These are phyloP conservation scores for Polyporus arcularius DNA, from an alignment of 768 basidiomycete species.

Conservation along the genomic window DNA sequence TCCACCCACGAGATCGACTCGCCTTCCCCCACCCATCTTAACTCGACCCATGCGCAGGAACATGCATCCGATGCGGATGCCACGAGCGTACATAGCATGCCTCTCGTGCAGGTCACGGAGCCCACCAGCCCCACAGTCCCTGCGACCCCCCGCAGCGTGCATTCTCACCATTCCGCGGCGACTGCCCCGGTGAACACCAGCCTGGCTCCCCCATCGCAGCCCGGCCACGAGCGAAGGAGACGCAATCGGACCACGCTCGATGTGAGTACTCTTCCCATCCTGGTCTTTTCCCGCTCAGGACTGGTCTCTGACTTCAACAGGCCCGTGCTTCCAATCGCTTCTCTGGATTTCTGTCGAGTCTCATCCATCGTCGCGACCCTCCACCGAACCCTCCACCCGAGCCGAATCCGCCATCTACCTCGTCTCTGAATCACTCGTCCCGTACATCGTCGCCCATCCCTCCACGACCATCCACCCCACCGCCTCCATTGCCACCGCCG, in stretches of 20 bases:
- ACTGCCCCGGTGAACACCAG: conserved; percentile 27
- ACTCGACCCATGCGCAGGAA: conserved; percentile 29
- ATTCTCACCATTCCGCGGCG: conserved; percentile 35
- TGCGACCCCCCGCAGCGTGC: conserved; percentile 28
- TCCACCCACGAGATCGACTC: conserved; percentile 30
- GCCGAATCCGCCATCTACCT: conserved; percentile 20
- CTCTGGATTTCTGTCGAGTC: conserved; percentile 82
- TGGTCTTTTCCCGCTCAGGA: not conserved
- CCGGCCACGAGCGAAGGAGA: conserved; percentile 22
- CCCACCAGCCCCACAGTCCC: conserved; percentile 34
- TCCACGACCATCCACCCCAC: conserved; percentile 63
- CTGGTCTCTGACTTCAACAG: conserved; percentile 32
- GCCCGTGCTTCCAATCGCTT: conserved; percentile 69
- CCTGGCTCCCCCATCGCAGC: conserved; percentile 22
- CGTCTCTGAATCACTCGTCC: conserved; percentile 41
- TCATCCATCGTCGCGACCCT: conserved; percentile 73
- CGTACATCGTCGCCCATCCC: conserved; percentile 57
- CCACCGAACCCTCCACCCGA: conserved; percentile 28
- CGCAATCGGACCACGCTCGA: conserved; percentile 59
- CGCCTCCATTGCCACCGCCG: conserved; percentile 71
- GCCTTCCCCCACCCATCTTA: conserved; percentile 38
- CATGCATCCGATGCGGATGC: conserved; percentile 44
- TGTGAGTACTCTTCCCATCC: conserved; percentile 41
- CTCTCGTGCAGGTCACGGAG: conserved; percentile 52
- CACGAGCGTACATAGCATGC: conserved; percentile 62